Conservation (phyloP, 805 yeast genomes). For the Barnettozyma sucrosica region DNA sequence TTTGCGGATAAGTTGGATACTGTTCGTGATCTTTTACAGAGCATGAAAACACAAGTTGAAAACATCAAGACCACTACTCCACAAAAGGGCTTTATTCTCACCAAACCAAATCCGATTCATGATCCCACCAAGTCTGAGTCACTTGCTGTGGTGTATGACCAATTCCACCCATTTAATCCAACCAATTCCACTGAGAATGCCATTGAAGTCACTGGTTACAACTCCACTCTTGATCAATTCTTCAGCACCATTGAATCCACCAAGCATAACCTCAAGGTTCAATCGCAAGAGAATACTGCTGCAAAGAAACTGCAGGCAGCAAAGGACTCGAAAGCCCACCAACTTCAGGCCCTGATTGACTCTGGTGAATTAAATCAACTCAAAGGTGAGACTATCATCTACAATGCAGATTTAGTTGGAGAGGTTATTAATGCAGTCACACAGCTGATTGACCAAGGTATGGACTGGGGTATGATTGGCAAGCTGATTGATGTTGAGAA, state of each 20-base stretch:
- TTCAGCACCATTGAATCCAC: conserved; percentile 83
- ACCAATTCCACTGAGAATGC: conserved; percentile 28
- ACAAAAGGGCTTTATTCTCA: conserved; percentile 55
- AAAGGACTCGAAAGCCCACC: conserved; percentile 60
- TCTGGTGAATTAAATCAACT: conserved; percentile 58
- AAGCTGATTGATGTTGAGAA: conserved; percentile 67
- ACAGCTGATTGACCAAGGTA: conserved; percentile 65
- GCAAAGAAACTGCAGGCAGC: conserved; percentile 71
- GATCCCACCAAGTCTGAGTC: conserved; percentile 36
- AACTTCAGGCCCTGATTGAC: conserved; percentile 57
- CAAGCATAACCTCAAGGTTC: conserved; percentile 66
- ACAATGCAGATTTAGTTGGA: conserved; percentile 64
- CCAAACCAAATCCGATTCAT: conserved; percentile 51
- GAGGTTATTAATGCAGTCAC: conserved; percentile 66
- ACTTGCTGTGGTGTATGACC: conserved; percentile 50
- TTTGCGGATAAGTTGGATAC: conserved; percentile 23
- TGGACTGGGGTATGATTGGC: conserved; percentile 93
- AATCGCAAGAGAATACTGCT: conserved; percentile 73
- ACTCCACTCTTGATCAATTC: conserved; percentile 74
- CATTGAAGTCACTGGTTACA: conserved; percentile 57
- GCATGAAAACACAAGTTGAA: conserved; percentile 41
- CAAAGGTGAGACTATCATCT: conserved; percentile 70
- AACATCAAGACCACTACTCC: conserved; percentile 31
- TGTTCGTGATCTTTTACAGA: conserved; percentile 39
- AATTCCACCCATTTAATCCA: conserved; percentile 66